phyloP scores from a whole-genome alignment of 768 basidiomycete genomes.

The Trametes elegans region DNA sequence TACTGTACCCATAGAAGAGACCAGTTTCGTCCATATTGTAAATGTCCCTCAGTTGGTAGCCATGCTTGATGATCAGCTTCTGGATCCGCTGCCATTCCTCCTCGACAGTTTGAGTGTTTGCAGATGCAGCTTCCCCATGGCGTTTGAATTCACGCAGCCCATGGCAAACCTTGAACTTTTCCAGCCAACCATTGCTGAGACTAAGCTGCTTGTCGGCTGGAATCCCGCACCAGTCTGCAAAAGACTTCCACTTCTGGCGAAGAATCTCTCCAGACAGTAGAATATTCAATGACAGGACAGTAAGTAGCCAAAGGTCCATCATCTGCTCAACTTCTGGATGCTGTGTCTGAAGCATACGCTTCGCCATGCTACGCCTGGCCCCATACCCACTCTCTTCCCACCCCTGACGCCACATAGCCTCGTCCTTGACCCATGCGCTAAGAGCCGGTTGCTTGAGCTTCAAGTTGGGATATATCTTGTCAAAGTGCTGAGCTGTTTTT shows the following conservation, averaged over 20 bases:
- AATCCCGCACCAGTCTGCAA: background rate
- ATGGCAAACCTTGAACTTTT: background rate
- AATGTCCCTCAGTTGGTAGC: background rate
- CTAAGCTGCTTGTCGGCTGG: background rate
- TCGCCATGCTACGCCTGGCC: background rate
- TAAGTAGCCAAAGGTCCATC: background rate
- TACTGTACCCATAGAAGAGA: background rate
- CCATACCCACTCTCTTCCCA: background rate
- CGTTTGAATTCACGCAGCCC: background rate
- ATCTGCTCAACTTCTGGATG: background rate
- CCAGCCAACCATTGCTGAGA: background rate
- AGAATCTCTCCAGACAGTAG: background rate
- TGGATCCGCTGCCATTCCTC: background rate
- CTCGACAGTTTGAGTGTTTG: background rate
- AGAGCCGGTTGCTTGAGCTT: constrained; percentile 34
- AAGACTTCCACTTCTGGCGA: background rate
- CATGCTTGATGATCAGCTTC: background rate
- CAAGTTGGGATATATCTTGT: constrained; percentile 33
- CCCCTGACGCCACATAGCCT: constrained; percentile 22
- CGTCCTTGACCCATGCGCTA: constrained; percentile 34
- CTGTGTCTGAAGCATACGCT: background rate
- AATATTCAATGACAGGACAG: background rate
- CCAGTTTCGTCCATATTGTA: constrained; percentile 4
- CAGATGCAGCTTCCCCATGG: background rate
- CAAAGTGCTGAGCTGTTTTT: constrained; percentile 32